Conservation (phyloP, 2,329 filamentous ascomycete genomes). For the Paraphaeosphaeria sporulosa region DNA sequence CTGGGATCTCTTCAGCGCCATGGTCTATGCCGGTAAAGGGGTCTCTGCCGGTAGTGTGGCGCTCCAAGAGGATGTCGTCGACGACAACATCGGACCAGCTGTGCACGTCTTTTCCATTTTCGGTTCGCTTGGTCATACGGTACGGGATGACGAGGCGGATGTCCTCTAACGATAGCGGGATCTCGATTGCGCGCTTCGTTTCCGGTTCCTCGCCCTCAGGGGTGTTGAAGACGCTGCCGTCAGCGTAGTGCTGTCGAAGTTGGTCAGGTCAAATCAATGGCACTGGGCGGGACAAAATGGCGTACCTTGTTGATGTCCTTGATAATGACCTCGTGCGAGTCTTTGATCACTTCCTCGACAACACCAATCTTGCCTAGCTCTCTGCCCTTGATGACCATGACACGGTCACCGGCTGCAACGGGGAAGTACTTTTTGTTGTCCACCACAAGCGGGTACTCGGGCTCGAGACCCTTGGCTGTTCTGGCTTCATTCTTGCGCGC, state of each 20-base stretch:
- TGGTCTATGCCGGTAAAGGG: slow-evolving; percentile 41
- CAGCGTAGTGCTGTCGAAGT: slow-evolving; percentile 49
- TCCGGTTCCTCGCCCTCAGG: slow-evolving; percentile 41
- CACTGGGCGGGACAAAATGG: not conserved
- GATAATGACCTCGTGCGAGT: slow-evolving; percentile 45
- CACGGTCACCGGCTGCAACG: slow-evolving; percentile 71
- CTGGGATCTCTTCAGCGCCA: slow-evolving; percentile 32
- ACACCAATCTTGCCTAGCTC: slow-evolving; percentile 85
- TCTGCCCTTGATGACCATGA: slow-evolving; percentile 78
- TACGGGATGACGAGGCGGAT: slow-evolving; percentile 81
- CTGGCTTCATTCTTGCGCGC: slow-evolving; percentile 30
- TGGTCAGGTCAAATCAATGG: slow-evolving; percentile 7
- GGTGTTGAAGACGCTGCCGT: slow-evolving; percentile 47
- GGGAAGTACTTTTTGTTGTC: slow-evolving; percentile 41
- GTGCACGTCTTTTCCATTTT: slow-evolving; percentile 67
- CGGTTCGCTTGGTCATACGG: slow-evolving; percentile 51
- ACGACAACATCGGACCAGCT: slow-evolving; percentile 63
- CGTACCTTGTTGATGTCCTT: slow-evolving; percentile 52
- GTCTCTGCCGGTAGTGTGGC: slow-evolving; percentile 41
- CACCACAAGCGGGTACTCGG: slow-evolving; percentile 38
- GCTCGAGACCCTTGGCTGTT: slow-evolving; percentile 29
- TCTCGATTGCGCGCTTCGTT: slow-evolving; percentile 57
- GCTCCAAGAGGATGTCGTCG: slow-evolving; percentile 41
- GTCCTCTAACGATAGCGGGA: slow-evolving; percentile 71
- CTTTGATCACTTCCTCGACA: slow-evolving; percentile 63